phyloP scores from a whole-genome alignment of 2,329 filamentous ascomycete species.

The Dryadomyces sulphureus region DNA sequence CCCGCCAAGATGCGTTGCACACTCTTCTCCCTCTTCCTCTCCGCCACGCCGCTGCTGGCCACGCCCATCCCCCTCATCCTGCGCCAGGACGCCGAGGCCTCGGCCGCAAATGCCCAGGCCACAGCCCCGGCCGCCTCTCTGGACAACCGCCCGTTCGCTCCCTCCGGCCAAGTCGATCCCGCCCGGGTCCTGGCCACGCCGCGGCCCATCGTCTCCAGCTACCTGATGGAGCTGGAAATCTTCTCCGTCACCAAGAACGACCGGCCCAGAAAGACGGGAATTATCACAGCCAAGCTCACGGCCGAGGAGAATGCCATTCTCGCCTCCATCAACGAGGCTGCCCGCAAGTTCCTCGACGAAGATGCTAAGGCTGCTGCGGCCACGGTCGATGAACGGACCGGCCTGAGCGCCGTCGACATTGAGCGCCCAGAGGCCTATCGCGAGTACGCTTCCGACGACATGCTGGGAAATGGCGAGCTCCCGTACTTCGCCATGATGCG shows the following conservation, averaged over 20 bases:
- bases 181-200: constrained; percentile 7
- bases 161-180: not conserved
- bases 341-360: not conserved
- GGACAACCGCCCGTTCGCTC: constrained; percentile 9
- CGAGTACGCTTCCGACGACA: not conserved
- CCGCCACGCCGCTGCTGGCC: too few relatives aligned
- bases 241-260: not conserved
- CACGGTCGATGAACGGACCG: not conserved
- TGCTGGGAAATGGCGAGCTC: not conserved
- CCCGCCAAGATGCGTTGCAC: too few relatives aligned
- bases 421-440: not conserved
- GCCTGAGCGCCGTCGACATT: not conserved
- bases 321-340: not conserved
- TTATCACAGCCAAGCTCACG: not conserved
- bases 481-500: constrained; percentile 10
- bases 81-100: too few relatives aligned
- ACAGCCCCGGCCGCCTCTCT: not conserved
- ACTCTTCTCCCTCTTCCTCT: too few relatives aligned
- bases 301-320: not conserved
- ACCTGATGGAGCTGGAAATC: constrained; percentile 9
- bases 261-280: not conserved
- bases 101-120: not conserved
- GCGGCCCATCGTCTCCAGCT: constrained; percentile 10
- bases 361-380: not conserved
- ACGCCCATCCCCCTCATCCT: too few relatives aligned